These are phyloP conservation scores for Naganishia randhawae DNA, from an alignment of 768 basidiomycete genomes.

Conservation along the genomic window DNA sequence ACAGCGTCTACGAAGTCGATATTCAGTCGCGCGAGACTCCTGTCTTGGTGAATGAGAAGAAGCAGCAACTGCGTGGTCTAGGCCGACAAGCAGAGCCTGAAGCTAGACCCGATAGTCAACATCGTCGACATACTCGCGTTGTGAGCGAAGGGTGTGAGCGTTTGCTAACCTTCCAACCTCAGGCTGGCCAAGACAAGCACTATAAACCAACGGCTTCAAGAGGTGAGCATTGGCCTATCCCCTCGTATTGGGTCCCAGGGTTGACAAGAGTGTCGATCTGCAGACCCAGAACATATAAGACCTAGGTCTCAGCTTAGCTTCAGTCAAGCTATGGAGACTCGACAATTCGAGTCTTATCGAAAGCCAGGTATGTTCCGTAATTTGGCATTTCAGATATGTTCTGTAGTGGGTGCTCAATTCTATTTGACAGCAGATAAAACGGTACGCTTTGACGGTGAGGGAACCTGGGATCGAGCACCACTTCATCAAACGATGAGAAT, in stretches of 20 bases:
- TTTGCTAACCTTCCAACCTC: not conserved
- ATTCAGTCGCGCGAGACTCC: not conserved
- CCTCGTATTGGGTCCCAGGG: not conserved
- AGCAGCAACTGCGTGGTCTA: not conserved
- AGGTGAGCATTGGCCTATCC: not conserved
- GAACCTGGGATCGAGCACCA: not conserved
- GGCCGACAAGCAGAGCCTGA: not conserved
- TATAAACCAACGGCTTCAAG: not conserved
- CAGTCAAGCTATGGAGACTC: not conserved
- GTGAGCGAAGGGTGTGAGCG: conserved; percentile 20
- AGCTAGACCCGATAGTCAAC: not conserved
- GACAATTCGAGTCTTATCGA: not conserved
- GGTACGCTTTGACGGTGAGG: not conserved
- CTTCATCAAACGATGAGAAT: conserved; percentile 3
- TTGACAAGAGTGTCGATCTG: not conserved
- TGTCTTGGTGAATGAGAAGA: not conserved
- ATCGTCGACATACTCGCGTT: conserved; percentile 22
- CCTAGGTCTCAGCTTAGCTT: conserved; percentile 6
- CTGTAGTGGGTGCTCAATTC: not conserved
- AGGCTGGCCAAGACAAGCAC: not conserved
- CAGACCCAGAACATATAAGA: not conserved
- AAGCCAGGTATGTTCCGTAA: not conserved
- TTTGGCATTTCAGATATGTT: not conserved
- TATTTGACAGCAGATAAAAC: not conserved
- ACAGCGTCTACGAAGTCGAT: not conserved